Evolutionary conservation across 306 rosid species (phyloP).

Genomic region (Dryas drummondii): DNA sequence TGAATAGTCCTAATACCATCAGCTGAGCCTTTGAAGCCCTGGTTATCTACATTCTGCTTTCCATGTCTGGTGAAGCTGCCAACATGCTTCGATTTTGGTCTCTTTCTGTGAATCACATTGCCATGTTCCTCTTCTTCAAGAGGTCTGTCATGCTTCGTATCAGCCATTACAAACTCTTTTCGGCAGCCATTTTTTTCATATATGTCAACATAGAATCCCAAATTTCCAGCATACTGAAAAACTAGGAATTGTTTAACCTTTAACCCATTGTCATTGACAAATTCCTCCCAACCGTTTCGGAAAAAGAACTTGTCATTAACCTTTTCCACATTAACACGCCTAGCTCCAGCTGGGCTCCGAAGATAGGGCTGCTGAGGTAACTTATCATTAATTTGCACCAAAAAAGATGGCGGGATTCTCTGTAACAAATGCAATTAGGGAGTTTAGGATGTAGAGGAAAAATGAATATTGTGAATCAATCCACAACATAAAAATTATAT

Average conservation of each 20-base stretch:
- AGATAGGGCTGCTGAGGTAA: neutral
- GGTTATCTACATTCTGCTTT: neutral
- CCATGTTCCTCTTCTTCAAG: neutral
- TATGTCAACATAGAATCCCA: constrained; percentile 8
- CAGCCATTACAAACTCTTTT: neutral
- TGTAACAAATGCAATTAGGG: neutral
- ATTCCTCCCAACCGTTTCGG: constrained; percentile 21
- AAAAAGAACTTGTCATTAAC: neutral
- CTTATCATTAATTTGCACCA: neutral
- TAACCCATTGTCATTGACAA: neutral
- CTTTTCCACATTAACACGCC: neutral
- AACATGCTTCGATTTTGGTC: no score
- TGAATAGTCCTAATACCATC: neutral
- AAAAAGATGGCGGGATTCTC: neutral
- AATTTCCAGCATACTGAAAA: constrained; percentile 5
- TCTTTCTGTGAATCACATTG: neutral
- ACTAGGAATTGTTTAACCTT: neutral
- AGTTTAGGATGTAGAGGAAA: neutral
- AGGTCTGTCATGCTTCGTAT: neutral
- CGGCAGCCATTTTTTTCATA: constrained; percentile 12
- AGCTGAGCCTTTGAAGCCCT: neutral
- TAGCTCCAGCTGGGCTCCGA: neutral
- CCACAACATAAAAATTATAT: neutral
- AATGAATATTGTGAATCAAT: neutral
- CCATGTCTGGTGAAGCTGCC: no score